Base-by-base conservation (phyloP, 1,284 basidiomycete genomes). In the Athelia sp. region DNA sequence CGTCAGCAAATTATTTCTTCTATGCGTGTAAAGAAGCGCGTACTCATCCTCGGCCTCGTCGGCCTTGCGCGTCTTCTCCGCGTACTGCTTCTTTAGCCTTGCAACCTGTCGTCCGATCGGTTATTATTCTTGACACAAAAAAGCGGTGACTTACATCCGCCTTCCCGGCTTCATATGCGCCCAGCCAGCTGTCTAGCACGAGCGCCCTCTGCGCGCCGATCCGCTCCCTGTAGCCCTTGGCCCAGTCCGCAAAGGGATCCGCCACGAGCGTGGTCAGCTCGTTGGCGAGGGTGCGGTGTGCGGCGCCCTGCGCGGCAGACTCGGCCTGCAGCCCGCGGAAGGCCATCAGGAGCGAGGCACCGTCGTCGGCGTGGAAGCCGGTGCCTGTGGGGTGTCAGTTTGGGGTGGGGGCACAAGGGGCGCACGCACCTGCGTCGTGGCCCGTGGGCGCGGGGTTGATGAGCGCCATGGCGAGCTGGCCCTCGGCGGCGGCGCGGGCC, bases 31-130 rank as follows among this genome's bases (percentile, higher is more conserved):
- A n/a, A n/a, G n/a, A n/a, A n/a, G n/a, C 38, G 43, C 87, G 62
- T 67, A 94, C 91, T 94, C 91, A 64, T 95, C 92, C 62, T 93
- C 91, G 23, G 87, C 84, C 62, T 95, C 92, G 56, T 95, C 92
- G 3, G 91, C 91, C 32, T 79, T 76, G 47, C 89, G 79, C 0
- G 79, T 83, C 67, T 93, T 94, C 26, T 74, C 68, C n/a, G 90
- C 63, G 60, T 94, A 94, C 43, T 79, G 73, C 50, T 84, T 78
- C 66, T 88, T 91, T 50, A 92, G 68, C 64, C 86, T 85, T 31
- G 71, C 63, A 15, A 88, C 71, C 76, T 79, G 51, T 21, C 19
- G 15, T n/a, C 4, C n/a, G 15, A 34, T 34, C n/a, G 32, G n/a
- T n/a, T n/a, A n/a, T n/a, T 36, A 21, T 43, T 13, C 23, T 13